Percentiles rank a stretch among this genome's conserved stretches.
These are phyloP conservation scores for Lagenidium sp. DNA, from an alignment of 352 stramenopile species.

Conservation along the genomic window DNA sequence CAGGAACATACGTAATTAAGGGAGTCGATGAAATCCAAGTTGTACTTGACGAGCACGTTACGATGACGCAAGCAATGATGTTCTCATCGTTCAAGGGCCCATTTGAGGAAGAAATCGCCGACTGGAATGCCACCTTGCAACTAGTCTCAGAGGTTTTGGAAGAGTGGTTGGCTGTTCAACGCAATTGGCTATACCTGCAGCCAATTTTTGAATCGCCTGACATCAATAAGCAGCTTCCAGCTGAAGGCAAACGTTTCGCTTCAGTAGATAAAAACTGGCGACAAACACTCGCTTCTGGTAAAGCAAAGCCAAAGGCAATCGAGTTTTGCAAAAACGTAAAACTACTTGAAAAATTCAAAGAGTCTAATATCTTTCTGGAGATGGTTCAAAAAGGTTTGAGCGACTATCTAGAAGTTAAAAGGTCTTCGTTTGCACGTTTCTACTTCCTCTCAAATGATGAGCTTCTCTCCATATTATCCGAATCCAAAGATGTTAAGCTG, in stretches of 20 bases:
- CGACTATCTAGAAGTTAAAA: constrained; percentile 91
- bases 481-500: constrained; percentile 90
- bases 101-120: constrained; percentile 91
- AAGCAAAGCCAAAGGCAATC: constrained; percentile 83
- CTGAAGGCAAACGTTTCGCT: constrained; percentile 91
- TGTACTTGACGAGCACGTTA: constrained; percentile 94
- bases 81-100: constrained; percentile 94
- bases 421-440: constrained; percentile 87
- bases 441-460: constrained; percentile 95
- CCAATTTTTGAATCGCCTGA: constrained; percentile 94
- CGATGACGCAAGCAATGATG: constrained; percentile 95
- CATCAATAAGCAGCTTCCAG: constrained; percentile 95
- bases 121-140: constrained; percentile 89
- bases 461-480: constrained; percentile 88
- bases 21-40: constrained; percentile 92
- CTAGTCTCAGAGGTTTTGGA: constrained; percentile 91
- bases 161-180: constrained; percentile 93
- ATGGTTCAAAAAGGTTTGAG: constrained; percentile 88
- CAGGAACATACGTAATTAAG: constrained; percentile 92
- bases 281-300: constrained; percentile 79
- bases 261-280: constrained; percentile 96
- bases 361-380: constrained; percentile 94
- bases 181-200: constrained; percentile 94
- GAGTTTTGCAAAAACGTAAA: constrained; percentile 92
- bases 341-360: constrained; percentile 90